Conservation (phyloP, 2,329 filamentous ascomycete genomes). For the Fusarium citri region DNA sequence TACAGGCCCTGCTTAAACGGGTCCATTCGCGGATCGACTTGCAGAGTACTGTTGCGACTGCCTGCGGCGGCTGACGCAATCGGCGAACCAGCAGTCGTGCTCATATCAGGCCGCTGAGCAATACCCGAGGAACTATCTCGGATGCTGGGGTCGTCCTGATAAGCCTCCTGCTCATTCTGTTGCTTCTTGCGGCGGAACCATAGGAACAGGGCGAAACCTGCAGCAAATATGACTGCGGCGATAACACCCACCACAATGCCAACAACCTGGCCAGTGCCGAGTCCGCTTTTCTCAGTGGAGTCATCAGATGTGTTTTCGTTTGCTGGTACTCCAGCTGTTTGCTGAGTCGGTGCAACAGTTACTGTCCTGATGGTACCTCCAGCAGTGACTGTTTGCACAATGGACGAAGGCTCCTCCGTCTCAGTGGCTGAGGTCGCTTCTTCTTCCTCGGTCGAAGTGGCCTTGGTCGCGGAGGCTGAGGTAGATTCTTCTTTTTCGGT, state of each 20-base stretch:
- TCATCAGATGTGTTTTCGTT: conserved; percentile 32
- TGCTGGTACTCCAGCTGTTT: conserved; percentile 33
- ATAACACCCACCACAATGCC: conserved; percentile 66
- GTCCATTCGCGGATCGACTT: conserved; percentile 72
- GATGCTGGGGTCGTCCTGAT: conserved; percentile 59
- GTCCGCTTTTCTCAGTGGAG: conserved; percentile 40
- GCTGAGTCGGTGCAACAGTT: conserved; percentile 60
- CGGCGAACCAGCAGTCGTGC: conserved; percentile 47
- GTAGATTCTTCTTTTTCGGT: conserved; percentile 38
- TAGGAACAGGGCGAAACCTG: conserved; percentile 55
- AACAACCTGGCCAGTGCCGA: conserved; percentile 62
- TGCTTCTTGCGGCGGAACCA: conserved; percentile 60
- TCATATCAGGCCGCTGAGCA: conserved; percentile 59
- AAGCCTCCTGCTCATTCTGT: conserved; percentile 56
- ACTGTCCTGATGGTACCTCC: conserved; percentile 66
- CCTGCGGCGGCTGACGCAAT: conserved; percentile 52
- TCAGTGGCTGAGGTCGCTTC: conserved; percentile 39
- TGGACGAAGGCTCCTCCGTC: conserved; percentile 38
- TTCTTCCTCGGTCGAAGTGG: conserved; percentile 2
- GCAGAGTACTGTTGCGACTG: conserved; percentile 65
- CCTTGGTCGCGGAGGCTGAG: not conserved
- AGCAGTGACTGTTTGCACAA: conserved; percentile 65
- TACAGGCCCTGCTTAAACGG: conserved; percentile 70
- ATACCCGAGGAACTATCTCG: conserved; percentile 65
- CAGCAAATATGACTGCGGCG: conserved; percentile 55